Conservation (phyloP, 345 rosid genomes). For the Eucalyptus fibrosa region DNA sequence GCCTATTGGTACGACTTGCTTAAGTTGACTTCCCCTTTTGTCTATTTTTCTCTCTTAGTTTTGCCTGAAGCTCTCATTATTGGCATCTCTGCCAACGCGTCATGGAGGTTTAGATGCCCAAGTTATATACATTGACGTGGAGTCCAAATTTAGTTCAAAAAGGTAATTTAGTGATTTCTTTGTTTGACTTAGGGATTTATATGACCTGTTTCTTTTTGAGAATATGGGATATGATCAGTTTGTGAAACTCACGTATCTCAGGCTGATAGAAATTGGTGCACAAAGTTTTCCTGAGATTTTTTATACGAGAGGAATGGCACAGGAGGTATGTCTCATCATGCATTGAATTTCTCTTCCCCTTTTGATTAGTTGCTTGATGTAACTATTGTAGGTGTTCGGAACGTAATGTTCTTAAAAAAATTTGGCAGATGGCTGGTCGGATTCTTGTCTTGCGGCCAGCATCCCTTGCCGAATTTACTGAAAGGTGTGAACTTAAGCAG, state of each 20-base stretch:
- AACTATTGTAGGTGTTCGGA: not conserved
- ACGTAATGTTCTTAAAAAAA: not conserved
- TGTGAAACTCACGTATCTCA: constrained; percentile 4
- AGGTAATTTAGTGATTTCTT: constrained; percentile 25
- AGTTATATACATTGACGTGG: constrained; percentile 66
- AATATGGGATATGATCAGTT: not conserved
- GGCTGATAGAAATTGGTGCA: constrained; percentile 80
- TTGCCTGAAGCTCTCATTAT: constrained; percentile 64
- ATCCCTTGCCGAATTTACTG: constrained; percentile 62
- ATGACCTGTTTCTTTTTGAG: not conserved
- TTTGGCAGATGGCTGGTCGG: constrained; percentile 77
- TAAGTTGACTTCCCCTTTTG: not conserved
- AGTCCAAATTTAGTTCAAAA: constrained; percentile 75
- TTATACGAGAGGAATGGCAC: constrained; percentile 59
- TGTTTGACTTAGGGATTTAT: not conserved
- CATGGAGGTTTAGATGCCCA: constrained; percentile 75
- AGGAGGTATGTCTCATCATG: constrained; percentile 31
- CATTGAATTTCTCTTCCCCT: not conserved
- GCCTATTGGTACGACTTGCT: not conserved
- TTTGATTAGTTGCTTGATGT: not conserved
- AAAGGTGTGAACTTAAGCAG: constrained; percentile 27
- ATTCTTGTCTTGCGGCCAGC: constrained; percentile 65
- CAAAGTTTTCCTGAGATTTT: constrained; percentile 71
- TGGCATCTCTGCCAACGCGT: constrained; percentile 57
- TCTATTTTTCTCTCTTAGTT: constrained; percentile 14